phyloP scores from a whole-genome alignment of 192 early-diverging fungal species.

The Mortierella hygrophila region DNA sequence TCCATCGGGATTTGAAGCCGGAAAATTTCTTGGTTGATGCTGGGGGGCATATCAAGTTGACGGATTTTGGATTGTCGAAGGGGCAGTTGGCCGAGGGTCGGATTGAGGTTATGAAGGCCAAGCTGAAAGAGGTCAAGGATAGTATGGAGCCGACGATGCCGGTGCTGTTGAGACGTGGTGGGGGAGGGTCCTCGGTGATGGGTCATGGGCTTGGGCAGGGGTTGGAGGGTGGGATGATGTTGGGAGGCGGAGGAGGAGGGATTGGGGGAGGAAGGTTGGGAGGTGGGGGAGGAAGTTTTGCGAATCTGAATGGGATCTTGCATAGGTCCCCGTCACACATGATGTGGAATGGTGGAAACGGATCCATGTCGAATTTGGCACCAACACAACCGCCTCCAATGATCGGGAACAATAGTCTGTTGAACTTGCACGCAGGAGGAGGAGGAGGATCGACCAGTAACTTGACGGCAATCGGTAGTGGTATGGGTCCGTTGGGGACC shows the following conservation, averaged over 20 bases:
- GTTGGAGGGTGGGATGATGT: neutral
- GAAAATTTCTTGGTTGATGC: constrained; percentile 82
- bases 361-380: constrained; percentile 20
- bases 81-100: constrained; percentile 70
- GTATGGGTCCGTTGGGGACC: neutral
- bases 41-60: constrained; percentile 85
- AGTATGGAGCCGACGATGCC: constrained; percentile 46
- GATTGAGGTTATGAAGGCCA: constrained; percentile 60
- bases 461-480: neutral
- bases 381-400: neutral
- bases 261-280: neutral
- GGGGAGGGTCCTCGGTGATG: constrained; percentile 38
- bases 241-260: constrained; percentile 11
- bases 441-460: neutral
- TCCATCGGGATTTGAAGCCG: constrained; percentile 91
- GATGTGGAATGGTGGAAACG: constrained; percentile 27
- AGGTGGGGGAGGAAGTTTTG: constrained; percentile 44
- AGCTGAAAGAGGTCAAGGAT: constrained; percentile 69
- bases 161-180: constrained; percentile 27
- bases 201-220: constrained; percentile 10
- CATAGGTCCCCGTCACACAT: constrained; percentile 42
- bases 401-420: constrained; percentile 28
- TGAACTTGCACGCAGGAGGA: constrained; percentile 15
- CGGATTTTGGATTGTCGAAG: constrained; percentile 89
- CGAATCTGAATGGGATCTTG: constrained; percentile 41